phyloP scores from a whole-genome alignment of 2,329 filamentous ascomycete genomes.

The Verticillium isaacii region DNA sequence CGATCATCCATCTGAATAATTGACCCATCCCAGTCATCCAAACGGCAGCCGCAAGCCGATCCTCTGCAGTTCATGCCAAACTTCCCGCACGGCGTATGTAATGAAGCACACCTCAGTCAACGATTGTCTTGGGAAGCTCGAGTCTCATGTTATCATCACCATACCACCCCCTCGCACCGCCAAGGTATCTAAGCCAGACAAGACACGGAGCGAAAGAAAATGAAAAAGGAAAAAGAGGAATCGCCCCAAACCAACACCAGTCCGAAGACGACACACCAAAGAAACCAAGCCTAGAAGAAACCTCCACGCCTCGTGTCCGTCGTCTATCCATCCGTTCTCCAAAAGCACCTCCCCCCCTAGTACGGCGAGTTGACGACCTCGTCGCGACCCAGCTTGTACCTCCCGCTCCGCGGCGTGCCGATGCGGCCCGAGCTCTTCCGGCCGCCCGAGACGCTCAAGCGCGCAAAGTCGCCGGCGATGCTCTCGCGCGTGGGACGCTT shows the following conservation, averaged over 20 bases:
- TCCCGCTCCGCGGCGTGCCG: conserved; percentile 47
- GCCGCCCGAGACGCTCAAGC: conserved; percentile 37
- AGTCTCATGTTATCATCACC: conserved; percentile 1
- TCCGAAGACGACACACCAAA: neutral
- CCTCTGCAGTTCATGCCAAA: neutral
- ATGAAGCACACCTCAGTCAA: neutral
- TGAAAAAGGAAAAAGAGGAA: neutral
- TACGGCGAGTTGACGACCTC: conserved; percentile 76
- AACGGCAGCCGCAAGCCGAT: no score
- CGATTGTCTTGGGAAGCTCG: neutral
- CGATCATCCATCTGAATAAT: no score
- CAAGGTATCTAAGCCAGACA: conserved; percentile 2
- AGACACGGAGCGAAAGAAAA: neutral
- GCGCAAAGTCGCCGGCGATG: conserved; percentile 61
- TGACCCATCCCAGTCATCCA: neutral
- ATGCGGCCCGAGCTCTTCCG: conserved; percentile 48
- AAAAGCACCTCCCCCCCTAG: conserved; percentile 22
- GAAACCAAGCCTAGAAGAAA: neutral
- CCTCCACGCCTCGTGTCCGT: neutral
- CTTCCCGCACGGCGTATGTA: neutral
- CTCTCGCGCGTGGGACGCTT: conserved; percentile 89
- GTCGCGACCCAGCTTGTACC: conserved; percentile 71
- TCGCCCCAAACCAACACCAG: neutral
- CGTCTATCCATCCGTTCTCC: neutral
- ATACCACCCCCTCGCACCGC: neutral